These are phyloP conservation scores for Saraca asoca DNA, from an alignment of 331 rosid genomes.

Conservation along the genomic window DNA sequence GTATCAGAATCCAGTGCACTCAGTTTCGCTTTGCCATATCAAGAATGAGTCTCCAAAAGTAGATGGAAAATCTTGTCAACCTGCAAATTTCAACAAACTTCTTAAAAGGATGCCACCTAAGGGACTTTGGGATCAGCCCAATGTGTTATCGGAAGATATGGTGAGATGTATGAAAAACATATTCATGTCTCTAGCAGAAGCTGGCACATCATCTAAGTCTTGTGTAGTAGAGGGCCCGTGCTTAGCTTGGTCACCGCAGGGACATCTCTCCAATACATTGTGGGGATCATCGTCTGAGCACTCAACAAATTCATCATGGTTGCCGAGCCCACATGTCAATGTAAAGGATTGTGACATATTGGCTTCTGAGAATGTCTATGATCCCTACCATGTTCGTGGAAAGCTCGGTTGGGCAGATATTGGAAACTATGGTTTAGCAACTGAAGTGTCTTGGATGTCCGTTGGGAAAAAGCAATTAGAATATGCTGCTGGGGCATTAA, in stretches of 20 bases:
- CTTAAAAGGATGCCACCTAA: conserved; percentile 47
- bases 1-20: conserved; percentile 47
- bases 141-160: conserved; percentile 73
- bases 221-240: conserved; percentile 45
- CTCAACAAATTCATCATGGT: conserved; percentile 56
- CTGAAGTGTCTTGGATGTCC: conserved; percentile 89
- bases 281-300: conserved; percentile 81
- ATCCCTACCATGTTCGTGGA: conserved; percentile 70
- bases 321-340: conserved; percentile 67
- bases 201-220: conserved; percentile 45
- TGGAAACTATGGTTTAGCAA: conserved; percentile 65
- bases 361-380: conserved; percentile 55
- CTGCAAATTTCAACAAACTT: conserved; percentile 43
- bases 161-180: conserved; percentile 78
- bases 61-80: conserved; percentile 39
- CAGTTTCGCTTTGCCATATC: conserved; percentile 39
- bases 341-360: conserved; percentile 54
- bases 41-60: conserved; percentile 28
- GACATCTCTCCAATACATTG: conserved; percentile 62
- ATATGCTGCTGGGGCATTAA: conserved; percentile 73
- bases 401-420: conserved; percentile 69
- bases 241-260: conserved; percentile 56
- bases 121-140: conserved; percentile 69
- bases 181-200: conserved; percentile 69
- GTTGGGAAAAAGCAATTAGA: conserved; percentile 81